Evolutionary conservation across 2,329 filamentous ascomycete species (phyloP), one percentile per base, ranked within the genome.

Genomic region (Aspergillus spinulosporus): DNA sequence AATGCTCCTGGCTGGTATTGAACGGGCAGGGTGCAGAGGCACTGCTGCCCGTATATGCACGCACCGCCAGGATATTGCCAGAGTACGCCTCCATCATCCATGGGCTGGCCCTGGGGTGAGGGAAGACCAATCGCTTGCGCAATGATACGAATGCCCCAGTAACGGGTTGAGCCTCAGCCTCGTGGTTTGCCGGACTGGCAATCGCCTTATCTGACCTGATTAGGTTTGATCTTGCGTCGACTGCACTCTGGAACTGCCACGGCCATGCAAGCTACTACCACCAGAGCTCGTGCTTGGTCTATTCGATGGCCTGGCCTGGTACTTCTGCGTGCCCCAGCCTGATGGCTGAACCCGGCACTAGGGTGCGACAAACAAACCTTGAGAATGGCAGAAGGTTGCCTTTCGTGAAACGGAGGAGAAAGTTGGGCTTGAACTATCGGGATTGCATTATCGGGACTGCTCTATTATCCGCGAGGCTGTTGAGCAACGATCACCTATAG

Each of bases 81-180:
- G 21, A 21, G 21, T 21, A 21, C 21, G 21, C 21, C 21, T 21
- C 21, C 21, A 21, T 21, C 21, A 21, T 21, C 21, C 21, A 21
- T 21, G 21, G 21, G 21, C 21, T 21, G 9, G 34, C 8, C 34
- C 11, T 37, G 9, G n/a, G 4, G 34, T 4, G 8, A 12, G 34
- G 11, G n/a, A 11, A 37, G 34, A 37, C 34, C 34, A 37, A 37
- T 37, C 9, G 34, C n/a, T 37, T 9, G 34, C 34, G 34, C 4
- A 4, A 34, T 26, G 14, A 46, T 46, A 15, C 44, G 44, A 34
- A 14, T 31, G n/a, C 29, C 21, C 44, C 44, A 47, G 29, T 47
- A 15, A 34, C 29, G n/a, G 34, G 14, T 47, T 21, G 44, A 47
- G 44, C 44, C 44, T 47, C 44, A 47, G 44, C 44, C 44, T 47